Base-by-base conservation (phyloP, 2,329 filamentous ascomycete species). In the Epichloe uncinata region DNA sequence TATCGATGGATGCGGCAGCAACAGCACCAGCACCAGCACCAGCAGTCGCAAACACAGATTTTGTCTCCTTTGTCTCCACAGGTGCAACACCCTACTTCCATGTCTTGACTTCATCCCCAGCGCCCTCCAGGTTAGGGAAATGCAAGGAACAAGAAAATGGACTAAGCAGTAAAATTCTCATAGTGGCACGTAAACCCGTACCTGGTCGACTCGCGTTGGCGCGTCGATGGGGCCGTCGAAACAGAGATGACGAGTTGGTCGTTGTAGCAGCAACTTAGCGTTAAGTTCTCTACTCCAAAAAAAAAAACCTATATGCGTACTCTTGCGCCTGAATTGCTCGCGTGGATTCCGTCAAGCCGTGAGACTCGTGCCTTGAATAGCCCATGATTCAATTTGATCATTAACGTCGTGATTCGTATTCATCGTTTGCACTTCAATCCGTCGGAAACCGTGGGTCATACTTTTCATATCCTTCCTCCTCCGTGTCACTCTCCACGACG, bases 401-500 rank as follows among this genome's bases (percentile, higher is more conserved):
- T 33, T 18, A 20, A 34, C n/a, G 36, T 47, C 22, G 15, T 30
- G 15, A 18, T 20, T 35, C 18, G 16, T 42, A 12, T 4, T 34
- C 37, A 37, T 38, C 16, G 18, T 11, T 41, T 37, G 37, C 42
- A n/a, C 20, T 49, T 81, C 69, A 83, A 55, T 81, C 74, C 1
- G 80, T 83, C 22, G 80, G 80, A 48, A 69, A 67, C 36, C 73
- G 67, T 2, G 80, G 80, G 56, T 83, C 71, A 61, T 86, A 85
- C 47, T 82, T 71, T 54, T 85, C 78, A 60, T 87, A 86, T 2
- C 77, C 82, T 57, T 87, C 84, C 54, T 85, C 82, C 47, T 85
- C 84, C 1, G 74, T 81, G 56, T 84, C 80, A 55, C 78, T 82
- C 61, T 82, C 78, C 2, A 60, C 64, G n/a, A 55, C 45, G 0